Percentiles rank a stretch among this genome's conserved stretches.
These are phyloP conservation scores for Globisporangium iwayamae DNA, from an alignment of 352 stramenopile species.

Conservation along the genomic window DNA sequence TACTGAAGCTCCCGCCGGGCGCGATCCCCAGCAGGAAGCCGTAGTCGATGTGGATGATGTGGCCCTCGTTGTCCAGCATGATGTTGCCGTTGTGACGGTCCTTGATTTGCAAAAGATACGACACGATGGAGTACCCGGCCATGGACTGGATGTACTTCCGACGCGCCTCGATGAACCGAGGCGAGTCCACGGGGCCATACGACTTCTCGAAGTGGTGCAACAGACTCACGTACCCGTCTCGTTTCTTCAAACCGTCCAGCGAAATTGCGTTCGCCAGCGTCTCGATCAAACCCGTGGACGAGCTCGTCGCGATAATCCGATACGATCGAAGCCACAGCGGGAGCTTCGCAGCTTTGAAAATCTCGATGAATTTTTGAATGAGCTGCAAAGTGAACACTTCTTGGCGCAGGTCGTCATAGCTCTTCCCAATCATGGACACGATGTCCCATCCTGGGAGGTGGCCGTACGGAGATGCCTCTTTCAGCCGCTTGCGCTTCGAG, in stretches of 20 bases:
- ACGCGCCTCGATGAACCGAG: constrained; percentile 90
- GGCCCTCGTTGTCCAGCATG: constrained; percentile 97
- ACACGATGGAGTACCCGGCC: constrained; percentile 97
- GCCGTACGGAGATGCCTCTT: constrained; percentile 83
- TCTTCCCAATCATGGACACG: constrained; percentile 97
- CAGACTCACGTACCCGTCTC: constrained; percentile 92
- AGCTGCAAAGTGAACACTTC: constrained; percentile 99
- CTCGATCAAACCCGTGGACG: constrained; percentile 96
- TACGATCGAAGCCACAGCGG: constrained; percentile 96
- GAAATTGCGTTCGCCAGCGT: constrained; percentile 97
- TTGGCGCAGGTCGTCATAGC: constrained; percentile 98
- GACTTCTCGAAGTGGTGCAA: constrained; percentile 95
- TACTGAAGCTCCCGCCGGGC: constrained; percentile 97
- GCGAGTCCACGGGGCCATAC: constrained; percentile 88
- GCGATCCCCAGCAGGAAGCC: constrained; percentile 99
- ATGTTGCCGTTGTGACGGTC: constrained; percentile 99
- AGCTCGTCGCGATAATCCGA: constrained; percentile 95
- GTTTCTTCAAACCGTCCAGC: constrained; percentile 97
- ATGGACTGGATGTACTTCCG: constrained; percentile 97
- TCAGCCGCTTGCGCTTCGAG: constrained; percentile 91
- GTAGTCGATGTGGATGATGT: constrained; percentile 99
- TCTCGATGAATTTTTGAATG: constrained; percentile 97
- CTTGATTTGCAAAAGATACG: constrained; percentile 99
- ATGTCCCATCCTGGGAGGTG: constrained; percentile 92
- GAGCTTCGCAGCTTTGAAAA: constrained; percentile 93